A percentile compares a stretch with the other conserved stretches of the same genome.
Evolutionary conservation across 1,284 basidiomycete species (phyloP).

Genomic region (Ceratobasidium sp.): DNA sequence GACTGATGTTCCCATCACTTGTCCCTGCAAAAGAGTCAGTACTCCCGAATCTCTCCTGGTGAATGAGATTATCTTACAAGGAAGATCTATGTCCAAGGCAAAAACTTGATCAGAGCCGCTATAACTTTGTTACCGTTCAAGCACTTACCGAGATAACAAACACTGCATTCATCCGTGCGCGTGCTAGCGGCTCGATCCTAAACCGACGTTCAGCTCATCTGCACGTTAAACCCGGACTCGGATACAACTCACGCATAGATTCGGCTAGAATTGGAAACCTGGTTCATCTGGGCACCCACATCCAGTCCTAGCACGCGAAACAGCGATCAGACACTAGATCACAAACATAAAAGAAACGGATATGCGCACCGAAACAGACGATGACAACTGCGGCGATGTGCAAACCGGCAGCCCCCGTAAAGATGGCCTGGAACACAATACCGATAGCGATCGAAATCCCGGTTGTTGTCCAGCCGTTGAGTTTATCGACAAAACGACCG

Average conservation of each 20-base stretch:
- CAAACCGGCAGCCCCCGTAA: slow-evolving; percentile 70
- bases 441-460: slow-evolving; percentile 64
- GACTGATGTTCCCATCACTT: slow-evolving; percentile 75
- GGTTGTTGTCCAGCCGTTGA: slow-evolving; percentile 78
- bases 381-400: slow-evolving; percentile 70
- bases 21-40: slow-evolving; percentile 62
- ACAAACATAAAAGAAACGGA: background rate
- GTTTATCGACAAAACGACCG: slow-evolving; percentile 71
- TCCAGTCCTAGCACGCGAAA: slow-evolving; percentile 58
- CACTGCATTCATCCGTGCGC: slow-evolving; percentile 75
- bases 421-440: slow-evolving; percentile 64
- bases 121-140: slow-evolving; percentile 48
- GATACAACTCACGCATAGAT: slow-evolving; percentile 57
- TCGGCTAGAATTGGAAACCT: slow-evolving; percentile 57
- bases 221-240: too few relatives aligned
- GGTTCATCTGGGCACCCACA: slow-evolving; percentile 61
- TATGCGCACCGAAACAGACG: slow-evolving; percentile 58
- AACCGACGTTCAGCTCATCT: slow-evolving; percentile 30
- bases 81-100: slow-evolving; percentile 56
- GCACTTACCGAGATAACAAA: slow-evolving; percentile 67
- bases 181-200: slow-evolving; percentile 68
- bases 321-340: background rate
- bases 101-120: background rate
- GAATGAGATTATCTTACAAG: slow-evolving; percentile 50
- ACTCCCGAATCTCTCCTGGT: background rate